Base-by-base conservation (phyloP, 306 rosid species). In the Vigna unguiculata region DNA sequence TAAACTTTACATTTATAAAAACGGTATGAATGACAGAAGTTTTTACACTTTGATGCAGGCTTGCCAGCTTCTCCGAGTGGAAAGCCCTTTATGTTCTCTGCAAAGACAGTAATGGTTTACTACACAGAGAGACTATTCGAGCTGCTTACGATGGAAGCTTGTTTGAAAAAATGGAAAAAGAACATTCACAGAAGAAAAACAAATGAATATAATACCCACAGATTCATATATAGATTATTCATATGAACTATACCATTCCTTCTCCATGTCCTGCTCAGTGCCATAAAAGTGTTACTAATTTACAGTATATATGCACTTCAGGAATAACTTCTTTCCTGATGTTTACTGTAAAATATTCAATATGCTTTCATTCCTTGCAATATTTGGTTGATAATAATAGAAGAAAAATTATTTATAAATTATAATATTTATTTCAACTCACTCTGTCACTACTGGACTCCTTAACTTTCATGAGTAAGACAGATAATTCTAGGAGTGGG, bases 111-210 rank as follows among this genome's bases (percentile, higher is more conserved):
- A 28, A 86, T 24, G 99, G 99, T 59, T 88, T 89, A 25, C 78
- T 96, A 7, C 87, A 51, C 21, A 96, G 77, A 77, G 88, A 89
- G 0, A 91, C 86, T 2, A 6, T 96, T 21, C 84, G 82, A 74
- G 96, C 57, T 66, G 97, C 74, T 68, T 95, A 89, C 61, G 99
- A 95, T 85, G 99, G 97, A 60, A 86, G 83, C 75, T 41, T 95
- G 62, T 95, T 95, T 80, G 88, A 84, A 61, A 34, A 17, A 3
- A 74, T 95, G 96, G 93, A 90, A 81, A 89, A 81, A 80, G 84
- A 92, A 14, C 86, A 51, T 71, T 78, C 78, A 41, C 71, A 82
- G 2, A 36, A 85, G 55, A 88, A 86, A 64, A 87, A 77, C 63
- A 90, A 85, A 9, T 6, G 58, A 64, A 41, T 2, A 8, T 43